phyloP scores from a whole-genome alignment of 129 eudicot genomes.

The Helichrysum umbraculigerum region DNA sequence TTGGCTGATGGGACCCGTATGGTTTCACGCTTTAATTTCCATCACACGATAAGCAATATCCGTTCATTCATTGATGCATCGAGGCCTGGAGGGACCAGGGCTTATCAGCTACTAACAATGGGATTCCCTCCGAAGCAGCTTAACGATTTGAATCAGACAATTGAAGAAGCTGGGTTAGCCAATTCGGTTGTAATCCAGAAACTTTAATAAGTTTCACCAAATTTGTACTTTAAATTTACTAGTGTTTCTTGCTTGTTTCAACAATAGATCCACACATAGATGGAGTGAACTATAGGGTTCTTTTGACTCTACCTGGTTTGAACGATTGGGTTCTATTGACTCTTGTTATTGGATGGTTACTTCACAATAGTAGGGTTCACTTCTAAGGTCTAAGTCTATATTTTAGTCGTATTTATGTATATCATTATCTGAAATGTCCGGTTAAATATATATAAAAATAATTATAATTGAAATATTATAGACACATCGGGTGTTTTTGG shows the following conservation, averaged over 20 bases:
- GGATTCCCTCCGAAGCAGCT: slow-evolving; percentile 94
- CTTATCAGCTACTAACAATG: slow-evolving; percentile 73
- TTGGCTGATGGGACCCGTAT: slow-evolving; percentile 90
- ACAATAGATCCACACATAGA: not conserved
- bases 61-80: slow-evolving; percentile 86
- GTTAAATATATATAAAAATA: too few species aligned
- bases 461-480: too few species aligned
- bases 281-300: slow-evolving; percentile 6
- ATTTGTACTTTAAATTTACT: slow-evolving; percentile 17
- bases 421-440: too few species aligned
- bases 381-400: too few species aligned
- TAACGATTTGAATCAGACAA: slow-evolving; percentile 73
- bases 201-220: slow-evolving; percentile 38
- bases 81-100: slow-evolving; percentile 59
- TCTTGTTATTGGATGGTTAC: not conserved
- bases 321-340: not conserved
- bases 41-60: slow-evolving; percentile 69
- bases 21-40: slow-evolving; percentile 79
- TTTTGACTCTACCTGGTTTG: slow-evolving; percentile 4
- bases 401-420: too few species aligned
- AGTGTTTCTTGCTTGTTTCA: not conserved
- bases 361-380: too few species aligned
- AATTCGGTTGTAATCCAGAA: slow-evolving; percentile 92
- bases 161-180: slow-evolving; percentile 82
- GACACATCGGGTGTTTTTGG: too few species aligned